These are phyloP conservation scores for Erigeron canadensis DNA, from an alignment of 129 eudicot genomes.

Conservation along the genomic window DNA sequence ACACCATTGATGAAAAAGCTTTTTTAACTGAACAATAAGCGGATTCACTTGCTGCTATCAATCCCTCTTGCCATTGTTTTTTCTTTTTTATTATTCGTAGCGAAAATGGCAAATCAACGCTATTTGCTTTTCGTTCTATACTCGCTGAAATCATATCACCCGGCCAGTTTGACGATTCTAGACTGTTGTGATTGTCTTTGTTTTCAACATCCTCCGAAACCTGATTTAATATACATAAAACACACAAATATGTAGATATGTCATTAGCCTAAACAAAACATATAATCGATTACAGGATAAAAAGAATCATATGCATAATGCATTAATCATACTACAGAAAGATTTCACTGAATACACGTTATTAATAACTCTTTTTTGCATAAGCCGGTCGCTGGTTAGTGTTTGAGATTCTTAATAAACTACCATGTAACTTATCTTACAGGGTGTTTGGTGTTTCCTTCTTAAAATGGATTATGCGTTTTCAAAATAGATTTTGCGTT, in stretches of 20 bases:
- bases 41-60: constrained; percentile 56
- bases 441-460: no score
- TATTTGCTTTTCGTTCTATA: constrained; percentile 74
- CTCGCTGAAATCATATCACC: constrained; percentile 58
- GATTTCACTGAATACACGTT: no score
- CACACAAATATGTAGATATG: not conserved
- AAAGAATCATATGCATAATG: no score
- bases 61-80: constrained; percentile 62
- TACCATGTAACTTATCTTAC: no score
- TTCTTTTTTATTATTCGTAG: constrained; percentile 77
- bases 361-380: no score
- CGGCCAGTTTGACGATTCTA: constrained; percentile 34
- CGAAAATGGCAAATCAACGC: constrained; percentile 75
- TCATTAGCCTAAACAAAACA: not conserved
- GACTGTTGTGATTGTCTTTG: not conserved
- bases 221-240: not conserved
- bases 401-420: no score
- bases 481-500: no score
- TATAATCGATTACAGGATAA: not conserved
- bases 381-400: no score
- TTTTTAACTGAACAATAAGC: constrained; percentile 77
- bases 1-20: constrained; percentile 94
- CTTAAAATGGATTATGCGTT: no score
- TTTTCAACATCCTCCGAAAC: constrained; percentile 34
- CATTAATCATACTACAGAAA: no score